phyloP scores from a whole-genome alignment of 2,329 filamentous ascomycete genomes.

The Alternaria longipes region DNA sequence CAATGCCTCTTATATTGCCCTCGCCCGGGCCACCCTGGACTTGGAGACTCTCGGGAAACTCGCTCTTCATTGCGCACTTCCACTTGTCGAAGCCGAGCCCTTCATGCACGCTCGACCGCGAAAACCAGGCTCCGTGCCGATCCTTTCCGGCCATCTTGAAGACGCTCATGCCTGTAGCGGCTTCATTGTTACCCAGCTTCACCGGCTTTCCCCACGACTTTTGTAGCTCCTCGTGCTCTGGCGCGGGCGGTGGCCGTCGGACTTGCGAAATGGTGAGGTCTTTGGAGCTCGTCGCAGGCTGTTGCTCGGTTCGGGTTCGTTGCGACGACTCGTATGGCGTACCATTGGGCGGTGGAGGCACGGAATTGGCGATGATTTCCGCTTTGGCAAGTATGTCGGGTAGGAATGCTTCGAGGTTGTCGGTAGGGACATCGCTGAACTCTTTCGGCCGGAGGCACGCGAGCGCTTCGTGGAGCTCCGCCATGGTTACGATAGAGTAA shows the following conservation, averaged over 20 bases:
- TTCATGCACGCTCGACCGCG: constrained; percentile 81
- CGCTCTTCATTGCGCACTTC: constrained; percentile 77
- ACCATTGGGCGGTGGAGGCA: constrained; percentile 68
- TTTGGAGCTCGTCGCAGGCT: constrained; percentile 59
- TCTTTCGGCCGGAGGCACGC: constrained; percentile 55
- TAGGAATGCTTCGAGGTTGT: constrained; percentile 54
- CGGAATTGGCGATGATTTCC: constrained; percentile 77
- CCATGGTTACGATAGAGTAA: constrained; percentile 30
- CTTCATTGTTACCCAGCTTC: constrained; percentile 75
- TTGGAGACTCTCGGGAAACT: constrained; percentile 81
- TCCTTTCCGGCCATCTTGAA: constrained; percentile 84
- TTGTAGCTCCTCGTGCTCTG: constrained; percentile 69
- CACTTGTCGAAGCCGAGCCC: constrained; percentile 80
- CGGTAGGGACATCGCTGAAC: constrained; percentile 56
- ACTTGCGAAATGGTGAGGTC: constrained; percentile 64
- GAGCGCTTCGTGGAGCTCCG: constrained; percentile 57
- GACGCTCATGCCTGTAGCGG: constrained; percentile 77
- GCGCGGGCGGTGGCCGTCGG: constrained; percentile 59
- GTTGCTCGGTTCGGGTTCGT: constrained; percentile 67
- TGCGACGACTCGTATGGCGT: constrained; percentile 56
- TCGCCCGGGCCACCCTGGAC: constrained; percentile 74
- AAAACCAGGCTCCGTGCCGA: constrained; percentile 89
- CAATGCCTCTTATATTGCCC: constrained; percentile 83
- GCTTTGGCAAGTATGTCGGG: constrained; percentile 61
- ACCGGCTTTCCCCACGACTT: constrained; percentile 87